These are phyloP conservation scores for Plectranthus barbatus DNA, from an alignment of 257 asterid genomes.

Conservation along the genomic window DNA sequence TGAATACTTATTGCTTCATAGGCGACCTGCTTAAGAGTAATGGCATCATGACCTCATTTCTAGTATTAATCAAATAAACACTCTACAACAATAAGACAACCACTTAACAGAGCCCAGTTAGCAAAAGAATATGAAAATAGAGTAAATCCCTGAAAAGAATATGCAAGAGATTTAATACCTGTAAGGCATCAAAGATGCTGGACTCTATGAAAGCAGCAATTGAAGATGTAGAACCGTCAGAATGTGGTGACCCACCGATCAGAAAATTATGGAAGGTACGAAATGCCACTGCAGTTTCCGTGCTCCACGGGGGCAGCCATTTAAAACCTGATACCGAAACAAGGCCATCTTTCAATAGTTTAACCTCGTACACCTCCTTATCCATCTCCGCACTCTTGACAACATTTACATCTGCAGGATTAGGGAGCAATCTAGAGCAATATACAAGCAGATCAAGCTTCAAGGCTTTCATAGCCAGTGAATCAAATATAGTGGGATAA, in stretches of 20 bases:
- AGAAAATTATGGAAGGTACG: constrained; percentile 76
- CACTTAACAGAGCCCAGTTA: neutral
- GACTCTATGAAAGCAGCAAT: constrained; percentile 34
- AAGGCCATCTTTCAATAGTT: constrained; percentile 72
- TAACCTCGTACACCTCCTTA: constrained; percentile 40
- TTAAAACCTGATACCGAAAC: constrained; percentile 77
- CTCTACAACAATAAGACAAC: neutral
- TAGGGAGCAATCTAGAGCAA: constrained; percentile 44
- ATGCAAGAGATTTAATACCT: constrained; percentile 35
- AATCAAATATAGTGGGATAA: constrained; percentile 71
- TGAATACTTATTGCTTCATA: constrained; percentile 6
- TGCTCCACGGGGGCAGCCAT: constrained; percentile 94
- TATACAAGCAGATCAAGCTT: constrained; percentile 78
- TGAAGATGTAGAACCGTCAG: constrained; percentile 31
- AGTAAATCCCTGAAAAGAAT: constrained; percentile 5
- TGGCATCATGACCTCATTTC: constrained; percentile 2
- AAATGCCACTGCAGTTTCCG: constrained; percentile 88
- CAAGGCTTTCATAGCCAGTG: constrained; percentile 76
- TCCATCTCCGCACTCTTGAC: constrained; percentile 23
- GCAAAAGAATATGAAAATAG: neutral
- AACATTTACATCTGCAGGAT: constrained; percentile 31
- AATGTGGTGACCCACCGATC: constrained; percentile 58
- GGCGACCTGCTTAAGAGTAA: neutral
- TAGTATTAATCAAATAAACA: neutral
- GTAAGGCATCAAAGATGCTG: constrained; percentile 40